phyloP scores from a whole-genome alignment of 192 early-diverging fungal genomes.

The Umbelopsis ramanniana region DNA sequence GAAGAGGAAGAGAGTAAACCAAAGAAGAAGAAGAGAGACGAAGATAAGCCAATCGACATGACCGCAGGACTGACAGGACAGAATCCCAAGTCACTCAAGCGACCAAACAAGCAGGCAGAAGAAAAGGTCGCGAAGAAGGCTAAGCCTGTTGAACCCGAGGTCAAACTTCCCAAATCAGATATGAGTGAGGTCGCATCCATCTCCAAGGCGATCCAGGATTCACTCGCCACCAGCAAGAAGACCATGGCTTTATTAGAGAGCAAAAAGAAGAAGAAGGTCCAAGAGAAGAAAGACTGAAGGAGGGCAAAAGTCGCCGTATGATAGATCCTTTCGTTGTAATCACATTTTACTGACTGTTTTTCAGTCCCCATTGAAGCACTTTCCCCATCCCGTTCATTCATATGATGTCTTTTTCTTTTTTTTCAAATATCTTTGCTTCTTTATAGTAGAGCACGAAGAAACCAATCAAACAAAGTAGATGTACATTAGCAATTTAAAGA shows the following conservation, averaged over 20 bases:
- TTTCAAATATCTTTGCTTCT: neutral
- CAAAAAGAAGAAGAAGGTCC: constrained; percentile 9
- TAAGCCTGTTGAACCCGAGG: neutral
- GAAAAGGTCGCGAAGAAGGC: neutral
- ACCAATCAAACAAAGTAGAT: constrained; percentile 14
- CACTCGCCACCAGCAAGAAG: constrained; percentile 13
- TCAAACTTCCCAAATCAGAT: neutral
- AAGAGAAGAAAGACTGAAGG: neutral
- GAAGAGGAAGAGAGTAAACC: constrained; percentile 16
- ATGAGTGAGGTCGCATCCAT: constrained; percentile 7
- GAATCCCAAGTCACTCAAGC: constrained; percentile 1
- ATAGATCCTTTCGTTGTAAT: too few species aligned
- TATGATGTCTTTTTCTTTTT: neutral
- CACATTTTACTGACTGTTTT: neutral
- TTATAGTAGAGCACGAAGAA: neutral
- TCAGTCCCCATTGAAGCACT: neutral
- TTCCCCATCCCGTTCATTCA: neutral
- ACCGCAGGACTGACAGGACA: constrained; percentile 20
- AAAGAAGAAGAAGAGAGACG: constrained; percentile 33
- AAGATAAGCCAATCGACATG: constrained; percentile 28
- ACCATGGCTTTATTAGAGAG: neutral
- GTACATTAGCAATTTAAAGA: constrained; percentile 6
- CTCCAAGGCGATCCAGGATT: constrained; percentile 7
- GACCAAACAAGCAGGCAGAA: neutral
- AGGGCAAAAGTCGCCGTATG: neutral